phyloP scores from a whole-genome alignment of 164 flowering plant genomes.

The Stephania cephalantha region DNA sequence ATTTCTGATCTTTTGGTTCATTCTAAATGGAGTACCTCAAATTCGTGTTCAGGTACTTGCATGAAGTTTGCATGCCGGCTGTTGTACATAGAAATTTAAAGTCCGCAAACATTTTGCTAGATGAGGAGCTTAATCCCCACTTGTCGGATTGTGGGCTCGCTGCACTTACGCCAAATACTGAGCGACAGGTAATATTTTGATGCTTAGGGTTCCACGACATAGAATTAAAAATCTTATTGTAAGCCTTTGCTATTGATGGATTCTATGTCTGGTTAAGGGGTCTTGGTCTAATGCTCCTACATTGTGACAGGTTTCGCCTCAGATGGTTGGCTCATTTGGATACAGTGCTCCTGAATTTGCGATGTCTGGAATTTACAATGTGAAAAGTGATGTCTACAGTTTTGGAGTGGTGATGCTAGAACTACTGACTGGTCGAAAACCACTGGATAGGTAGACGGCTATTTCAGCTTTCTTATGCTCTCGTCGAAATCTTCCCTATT shows the following conservation, averaged over 20 bases:
- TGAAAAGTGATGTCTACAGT: slow-evolving; percentile 95
- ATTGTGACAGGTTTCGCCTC: slow-evolving; percentile 64
- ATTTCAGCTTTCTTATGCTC: neutral
- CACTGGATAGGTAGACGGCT: slow-evolving; percentile 79
- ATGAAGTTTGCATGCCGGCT: slow-evolving; percentile 93
- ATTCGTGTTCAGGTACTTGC: slow-evolving; percentile 71
- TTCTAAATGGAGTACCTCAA: slow-evolving; percentile 9
- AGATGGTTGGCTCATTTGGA: slow-evolving; percentile 90
- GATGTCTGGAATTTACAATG: slow-evolving; percentile 87
- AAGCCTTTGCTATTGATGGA: neutral
- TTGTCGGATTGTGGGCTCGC: slow-evolving; percentile 94
- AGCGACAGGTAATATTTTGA: slow-evolving; percentile 62
- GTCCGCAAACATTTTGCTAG: slow-evolving; percentile 90
- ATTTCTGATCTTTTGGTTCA: neutral
- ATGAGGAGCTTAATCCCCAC: slow-evolving; percentile 86
- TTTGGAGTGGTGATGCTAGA: slow-evolving; percentile 98
- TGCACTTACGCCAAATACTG: slow-evolving; percentile 82
- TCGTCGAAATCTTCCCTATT: neutral
- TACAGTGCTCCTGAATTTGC: slow-evolving; percentile 99
- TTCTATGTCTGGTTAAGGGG: neutral
- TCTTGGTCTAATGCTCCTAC: neutral
- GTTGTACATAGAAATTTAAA: slow-evolving; percentile 97
- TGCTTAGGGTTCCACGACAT: neutral
- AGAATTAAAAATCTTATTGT: neutral
- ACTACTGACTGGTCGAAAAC: slow-evolving; percentile 88